Base-by-base conservation (phyloP, 1,284 basidiomycete genomes). In the Microbotryomycetes sp. region DNA sequence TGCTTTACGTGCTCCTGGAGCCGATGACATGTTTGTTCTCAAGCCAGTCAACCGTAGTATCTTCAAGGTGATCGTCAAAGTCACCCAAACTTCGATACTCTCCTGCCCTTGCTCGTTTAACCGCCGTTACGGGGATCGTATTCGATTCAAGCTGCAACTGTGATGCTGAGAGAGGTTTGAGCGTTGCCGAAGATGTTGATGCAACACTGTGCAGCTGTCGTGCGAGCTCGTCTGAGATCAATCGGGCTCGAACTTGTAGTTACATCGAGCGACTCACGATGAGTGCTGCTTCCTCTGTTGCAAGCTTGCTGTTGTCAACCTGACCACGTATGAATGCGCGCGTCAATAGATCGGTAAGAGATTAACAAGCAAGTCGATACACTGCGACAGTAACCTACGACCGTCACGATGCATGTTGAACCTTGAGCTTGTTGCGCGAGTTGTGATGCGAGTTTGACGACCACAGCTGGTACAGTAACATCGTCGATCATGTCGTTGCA, bases 51-150 rank as follows among this genome's bases (percentile, higher is more conserved):
- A 86, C 82, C 19, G 80, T 80, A 51, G 84, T 83, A 74, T 87
- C 83, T 73, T 87, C 86, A 54, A 88, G 72, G 75, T 88, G 85
- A 66, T 87, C 86, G 64, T 88, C 87, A 65, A 87, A 88, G 72
- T 88, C 86, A 5, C 83, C 84, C 57, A 88, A 83, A 49, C 79
- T 78, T 61, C 79, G 74, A 58, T 84, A 82, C 58, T 79, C 72
- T 32, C 76, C 77, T 46, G 77, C 71, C 53, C 83, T 79, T 30
- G 85, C 81, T 0, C 82, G 76, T 12, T 74, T 68, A 6, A 81
- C 71, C 0, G 83, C 81, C 23, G 76, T 79, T 4, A 71, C 65
- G 1, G 83, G 81, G 4, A 80, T 70, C 22, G 78, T 75, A 12
- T 42, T 19, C 9, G 36, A 19, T 42, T 42, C 36, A 19, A 42